Conservation (phyloP, 2,329 filamentous ascomycete genomes). For the Stenocarpella maydis region DNA sequence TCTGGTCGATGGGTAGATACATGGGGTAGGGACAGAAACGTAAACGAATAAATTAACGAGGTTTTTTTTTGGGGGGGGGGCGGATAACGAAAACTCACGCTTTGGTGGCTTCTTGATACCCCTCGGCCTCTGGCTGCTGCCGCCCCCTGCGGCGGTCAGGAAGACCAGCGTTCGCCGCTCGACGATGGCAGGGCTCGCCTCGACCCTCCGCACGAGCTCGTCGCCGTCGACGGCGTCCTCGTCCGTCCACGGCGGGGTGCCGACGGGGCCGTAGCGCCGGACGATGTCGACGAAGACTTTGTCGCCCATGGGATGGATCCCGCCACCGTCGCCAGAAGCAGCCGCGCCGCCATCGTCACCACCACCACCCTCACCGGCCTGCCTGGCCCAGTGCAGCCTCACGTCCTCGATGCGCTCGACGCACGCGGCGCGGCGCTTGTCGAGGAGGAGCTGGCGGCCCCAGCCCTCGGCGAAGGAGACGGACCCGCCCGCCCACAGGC, state of each 20-base stretch:
- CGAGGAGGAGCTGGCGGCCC: slow-evolving; percentile 46
- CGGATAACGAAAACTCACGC: neutral
- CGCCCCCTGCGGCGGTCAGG: slow-evolving; percentile 53
- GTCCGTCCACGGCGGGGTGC: too few relatives aligned
- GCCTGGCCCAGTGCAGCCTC: slow-evolving; percentile 35
- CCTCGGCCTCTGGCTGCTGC: neutral
- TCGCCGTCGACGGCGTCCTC: slow-evolving; percentile 29
- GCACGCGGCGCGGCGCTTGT: slow-evolving; percentile 52
- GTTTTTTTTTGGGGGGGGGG: too few relatives aligned
- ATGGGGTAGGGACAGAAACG: neutral
- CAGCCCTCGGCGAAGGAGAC: slow-evolving; percentile 60
- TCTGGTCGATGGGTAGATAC: too few relatives aligned
- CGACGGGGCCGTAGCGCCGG: slow-evolving; percentile 52
- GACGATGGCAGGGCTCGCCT: slow-evolving; percentile 45
- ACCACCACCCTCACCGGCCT: slow-evolving; percentile 40
- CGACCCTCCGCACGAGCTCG: slow-evolving; percentile 7
- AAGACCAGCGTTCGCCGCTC: slow-evolving; percentile 63
- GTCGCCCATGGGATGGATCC: slow-evolving; percentile 41
- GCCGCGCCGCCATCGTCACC: slow-evolving; percentile 34
- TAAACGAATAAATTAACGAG: too few relatives aligned
- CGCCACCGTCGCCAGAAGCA: neutral
- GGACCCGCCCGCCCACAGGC: slow-evolving; percentile 89
- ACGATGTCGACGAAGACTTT: slow-evolving; percentile 62
- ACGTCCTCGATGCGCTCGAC: slow-evolving; percentile 55
- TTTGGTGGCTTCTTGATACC: neutral